A percentile compares a stretch with the other conserved stretches of the same genome.
Evolutionary conservation across 2,329 filamentous ascomycete genomes (phyloP).

Genomic region (Endothia cerciana): DNA sequence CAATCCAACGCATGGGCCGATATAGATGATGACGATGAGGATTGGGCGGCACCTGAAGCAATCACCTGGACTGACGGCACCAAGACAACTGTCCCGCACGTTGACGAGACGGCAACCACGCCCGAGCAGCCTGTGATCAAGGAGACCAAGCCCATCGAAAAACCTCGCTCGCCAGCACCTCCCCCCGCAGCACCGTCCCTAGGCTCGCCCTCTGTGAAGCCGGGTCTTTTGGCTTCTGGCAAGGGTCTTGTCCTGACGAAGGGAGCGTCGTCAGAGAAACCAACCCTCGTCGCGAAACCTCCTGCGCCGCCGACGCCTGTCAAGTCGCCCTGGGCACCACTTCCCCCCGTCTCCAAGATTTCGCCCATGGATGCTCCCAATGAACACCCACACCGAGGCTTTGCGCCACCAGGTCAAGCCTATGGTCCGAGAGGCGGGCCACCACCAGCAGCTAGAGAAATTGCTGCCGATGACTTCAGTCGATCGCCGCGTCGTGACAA

Average conservation of each 20-base stretch:
- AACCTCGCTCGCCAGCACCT: constrained; percentile 44
- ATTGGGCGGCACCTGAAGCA: constrained; percentile 83
- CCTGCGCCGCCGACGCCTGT: constrained; percentile 68
- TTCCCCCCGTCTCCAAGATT: constrained; percentile 83
- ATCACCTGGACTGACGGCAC: constrained; percentile 90
- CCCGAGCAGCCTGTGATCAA: constrained; percentile 27
- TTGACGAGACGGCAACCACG: constrained; percentile 51
- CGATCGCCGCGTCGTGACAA: constrained; percentile 80
- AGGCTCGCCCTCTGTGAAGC: constrained; percentile 48
- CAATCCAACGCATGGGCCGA: constrained; percentile 76
- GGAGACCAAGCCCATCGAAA: constrained; percentile 42
- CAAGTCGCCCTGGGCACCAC: constrained; percentile 88
- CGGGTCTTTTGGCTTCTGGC: constrained; percentile 53
- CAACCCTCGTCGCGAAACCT: constrained; percentile 73
- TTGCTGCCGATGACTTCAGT: constrained; percentile 92
- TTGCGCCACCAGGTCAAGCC: constrained; percentile 55
- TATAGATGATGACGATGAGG: constrained; percentile 80
- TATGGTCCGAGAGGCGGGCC: constrained; percentile 58
- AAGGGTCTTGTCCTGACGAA: constrained; percentile 70
- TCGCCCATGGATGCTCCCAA: constrained; percentile 66
- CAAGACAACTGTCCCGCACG: constrained; percentile 73
- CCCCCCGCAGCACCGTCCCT: constrained; percentile 42
- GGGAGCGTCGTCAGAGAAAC: constrained; percentile 63
- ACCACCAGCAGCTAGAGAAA: constrained; percentile 72
- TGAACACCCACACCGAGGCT: constrained; percentile 44